Evolutionary conservation across 768 basidiomycete genomes (phyloP).

Genomic region (Mycena floridula): DNA sequence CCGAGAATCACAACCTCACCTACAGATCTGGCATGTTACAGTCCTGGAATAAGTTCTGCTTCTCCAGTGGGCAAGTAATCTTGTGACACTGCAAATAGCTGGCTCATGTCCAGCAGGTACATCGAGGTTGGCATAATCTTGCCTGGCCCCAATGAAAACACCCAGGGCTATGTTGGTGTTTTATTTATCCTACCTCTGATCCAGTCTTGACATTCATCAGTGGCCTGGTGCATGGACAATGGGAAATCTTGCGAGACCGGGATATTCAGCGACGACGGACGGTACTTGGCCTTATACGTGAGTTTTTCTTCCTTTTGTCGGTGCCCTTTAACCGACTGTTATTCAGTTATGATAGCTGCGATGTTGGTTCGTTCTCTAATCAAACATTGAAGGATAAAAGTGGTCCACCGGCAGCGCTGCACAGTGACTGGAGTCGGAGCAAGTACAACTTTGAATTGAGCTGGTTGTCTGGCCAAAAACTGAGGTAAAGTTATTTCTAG

Average conservation of each 20-base stretch:
- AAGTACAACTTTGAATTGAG: slow-evolving; percentile 60
- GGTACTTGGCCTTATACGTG: slow-evolving; percentile 82
- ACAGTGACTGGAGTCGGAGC: slow-evolving; percentile 37
- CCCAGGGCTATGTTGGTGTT: slow-evolving; percentile 40
- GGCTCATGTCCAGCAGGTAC: slow-evolving; percentile 69
- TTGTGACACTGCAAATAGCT: slow-evolving; percentile 11
- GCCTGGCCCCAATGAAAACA: slow-evolving; percentile 51
- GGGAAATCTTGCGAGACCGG: slow-evolving; percentile 82
- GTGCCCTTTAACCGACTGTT: not conserved
- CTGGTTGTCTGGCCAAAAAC: slow-evolving; percentile 72
- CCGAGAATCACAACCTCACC: slow-evolving; percentile 48
- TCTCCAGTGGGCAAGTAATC: slow-evolving; percentile 53
- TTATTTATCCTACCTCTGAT: slow-evolving; percentile 3
- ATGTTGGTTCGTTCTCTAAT: slow-evolving; percentile 73
- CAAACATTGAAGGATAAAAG: slow-evolving; percentile 49
- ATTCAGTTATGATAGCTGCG: slow-evolving; percentile 55
- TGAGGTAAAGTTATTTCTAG: slow-evolving; percentile 42
- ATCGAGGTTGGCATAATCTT: slow-evolving; percentile 62
- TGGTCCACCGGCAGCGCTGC: slow-evolving; percentile 57
- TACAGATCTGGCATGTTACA: slow-evolving; percentile 80
- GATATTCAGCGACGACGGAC: slow-evolving; percentile 74
- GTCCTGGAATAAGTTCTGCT: slow-evolving; percentile 90
- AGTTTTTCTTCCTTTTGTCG: slow-evolving; percentile 14
- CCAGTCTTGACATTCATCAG: slow-evolving; percentile 20
- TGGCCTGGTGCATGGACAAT: slow-evolving; percentile 89